phyloP scores from a whole-genome alignment of 2,329 filamentous ascomycete species.

The Diaporthe sp. region DNA sequence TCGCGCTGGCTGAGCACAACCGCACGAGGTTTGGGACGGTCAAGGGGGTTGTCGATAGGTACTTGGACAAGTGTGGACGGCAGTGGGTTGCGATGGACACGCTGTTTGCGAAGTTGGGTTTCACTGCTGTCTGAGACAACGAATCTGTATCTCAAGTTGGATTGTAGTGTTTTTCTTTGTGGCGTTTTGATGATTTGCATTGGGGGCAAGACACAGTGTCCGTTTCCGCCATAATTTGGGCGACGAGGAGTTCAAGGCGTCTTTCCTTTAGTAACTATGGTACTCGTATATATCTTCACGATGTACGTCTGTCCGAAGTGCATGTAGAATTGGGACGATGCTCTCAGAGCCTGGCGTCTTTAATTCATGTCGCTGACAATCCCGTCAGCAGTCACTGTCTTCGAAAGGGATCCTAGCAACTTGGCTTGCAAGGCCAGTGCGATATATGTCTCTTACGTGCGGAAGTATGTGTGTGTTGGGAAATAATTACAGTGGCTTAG shows the following conservation, averaged over 20 bases:
- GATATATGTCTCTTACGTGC: background rate
- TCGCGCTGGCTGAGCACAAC: slow-evolving; percentile 85
- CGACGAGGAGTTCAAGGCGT: slow-evolving; percentile 15
- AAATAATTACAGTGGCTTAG: background rate
- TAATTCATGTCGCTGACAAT: background rate
- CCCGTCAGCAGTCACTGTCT: background rate
- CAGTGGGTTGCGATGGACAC: slow-evolving; percentile 96
- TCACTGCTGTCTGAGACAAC: slow-evolving; percentile 50
- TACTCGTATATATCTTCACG: background rate
- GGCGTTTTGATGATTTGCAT: slow-evolving; percentile 17
- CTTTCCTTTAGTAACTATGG: background rate
- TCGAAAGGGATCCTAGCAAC: background rate
- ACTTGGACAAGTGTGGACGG: slow-evolving; percentile 89
- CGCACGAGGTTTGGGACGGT: slow-evolving; percentile 82
- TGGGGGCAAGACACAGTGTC: background rate
- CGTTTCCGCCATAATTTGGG: background rate
- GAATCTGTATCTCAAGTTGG: background rate
- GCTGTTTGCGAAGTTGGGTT: slow-evolving; percentile 80
- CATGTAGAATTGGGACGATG: background rate
- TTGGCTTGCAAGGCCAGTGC: background rate
- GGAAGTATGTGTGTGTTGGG: background rate
- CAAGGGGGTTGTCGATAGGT: slow-evolving; percentile 83
- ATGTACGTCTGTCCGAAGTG: background rate
- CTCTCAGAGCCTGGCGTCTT: too few relatives aligned
- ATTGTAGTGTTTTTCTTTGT: background rate